Conservation (phyloP, 2,329 filamentous ascomycete species). For the Elsinoe arachidis region DNA sequence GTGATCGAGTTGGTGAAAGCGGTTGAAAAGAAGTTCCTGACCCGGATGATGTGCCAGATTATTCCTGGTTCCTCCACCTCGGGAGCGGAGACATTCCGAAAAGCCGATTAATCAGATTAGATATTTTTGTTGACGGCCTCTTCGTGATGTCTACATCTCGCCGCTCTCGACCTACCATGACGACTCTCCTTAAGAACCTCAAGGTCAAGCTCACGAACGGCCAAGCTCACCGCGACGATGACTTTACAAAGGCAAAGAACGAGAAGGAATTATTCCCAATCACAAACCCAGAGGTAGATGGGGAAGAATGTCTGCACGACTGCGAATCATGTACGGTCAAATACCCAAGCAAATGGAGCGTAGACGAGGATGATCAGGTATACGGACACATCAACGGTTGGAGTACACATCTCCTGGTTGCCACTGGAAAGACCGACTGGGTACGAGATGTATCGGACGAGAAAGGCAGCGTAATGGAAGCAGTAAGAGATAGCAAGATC, state of each 20-base stretch:
- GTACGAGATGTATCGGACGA: slow-evolving; percentile 81
- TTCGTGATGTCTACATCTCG: background rate
- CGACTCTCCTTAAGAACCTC: slow-evolving; percentile 20
- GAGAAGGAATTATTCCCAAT: slow-evolving; percentile 58
- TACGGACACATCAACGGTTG: slow-evolving; percentile 82
- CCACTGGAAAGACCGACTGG: slow-evolving; percentile 96
- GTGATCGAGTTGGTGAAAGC: background rate
- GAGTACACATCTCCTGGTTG: slow-evolving; percentile 82
- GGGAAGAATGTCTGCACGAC: slow-evolving; percentile 81
- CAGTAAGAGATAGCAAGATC: slow-evolving; percentile 41
- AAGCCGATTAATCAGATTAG: slow-evolving; percentile 11
- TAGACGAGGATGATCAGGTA: slow-evolving; percentile 68
- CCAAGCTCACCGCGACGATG: slow-evolving; percentile 24
- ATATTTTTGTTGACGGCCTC: background rate
- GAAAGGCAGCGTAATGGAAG: slow-evolving; percentile 53
- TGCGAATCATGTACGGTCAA: slow-evolving; percentile 71
- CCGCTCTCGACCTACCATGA: slow-evolving; percentile 19
- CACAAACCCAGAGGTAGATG: slow-evolving; percentile 68
- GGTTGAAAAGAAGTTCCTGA: background rate
- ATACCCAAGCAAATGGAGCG: slow-evolving; percentile 64
- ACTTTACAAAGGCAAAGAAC: slow-evolving; percentile 41
- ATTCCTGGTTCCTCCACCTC: background rate
- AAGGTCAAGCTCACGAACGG: slow-evolving; percentile 19
- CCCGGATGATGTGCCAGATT: too few relatives aligned
- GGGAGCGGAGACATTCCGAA: slow-evolving; percentile 3